A percentile compares a stretch with the other conserved stretches of the same genome.
Evolutionary conservation across 768 basidiomycete genomes (phyloP).

Genomic region (Leccinum barrowsii): DNA sequence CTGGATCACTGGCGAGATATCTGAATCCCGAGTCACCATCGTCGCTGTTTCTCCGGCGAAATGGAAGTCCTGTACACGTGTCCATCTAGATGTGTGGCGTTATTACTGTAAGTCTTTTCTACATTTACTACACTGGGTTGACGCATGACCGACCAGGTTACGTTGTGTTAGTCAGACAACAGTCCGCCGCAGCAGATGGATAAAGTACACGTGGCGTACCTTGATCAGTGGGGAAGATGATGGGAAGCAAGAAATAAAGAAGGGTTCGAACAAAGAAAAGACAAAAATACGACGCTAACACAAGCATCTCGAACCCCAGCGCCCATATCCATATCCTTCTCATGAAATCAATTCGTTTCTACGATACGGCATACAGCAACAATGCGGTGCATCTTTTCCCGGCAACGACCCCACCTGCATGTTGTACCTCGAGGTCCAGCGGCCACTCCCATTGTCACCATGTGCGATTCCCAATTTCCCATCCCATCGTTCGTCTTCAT

Average conservation of each 20-base stretch:
- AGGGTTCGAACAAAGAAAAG: neutral
- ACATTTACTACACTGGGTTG: too few relatives aligned
- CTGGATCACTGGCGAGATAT: too few relatives aligned
- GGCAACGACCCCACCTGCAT: neutral
- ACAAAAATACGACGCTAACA: neutral
- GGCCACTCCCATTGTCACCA: neutral
- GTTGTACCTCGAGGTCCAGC: neutral
- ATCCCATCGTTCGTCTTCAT: neutral
- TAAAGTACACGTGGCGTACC: neutral
- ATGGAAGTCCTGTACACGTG: too few relatives aligned
- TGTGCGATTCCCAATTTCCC: neutral
- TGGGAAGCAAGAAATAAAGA: neutral
- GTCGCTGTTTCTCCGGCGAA: neutral
- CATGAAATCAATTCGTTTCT: neutral
- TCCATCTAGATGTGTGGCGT: neutral
- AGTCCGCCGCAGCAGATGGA: neutral
- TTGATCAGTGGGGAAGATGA: neutral
- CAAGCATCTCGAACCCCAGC: neutral
- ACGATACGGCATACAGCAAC: neutral
- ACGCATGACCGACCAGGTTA: neutral
- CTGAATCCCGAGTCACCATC: neutral
- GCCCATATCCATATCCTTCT: neutral
- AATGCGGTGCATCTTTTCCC: neutral
- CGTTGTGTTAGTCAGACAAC: neutral
- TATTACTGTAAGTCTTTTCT: too few relatives aligned